Evolutionary conservation across 2,329 filamentous ascomycete species (phyloP), one percentile per base, ranked within the genome.

Genomic region (Cladosporium austrohemisphaericum): DNA sequence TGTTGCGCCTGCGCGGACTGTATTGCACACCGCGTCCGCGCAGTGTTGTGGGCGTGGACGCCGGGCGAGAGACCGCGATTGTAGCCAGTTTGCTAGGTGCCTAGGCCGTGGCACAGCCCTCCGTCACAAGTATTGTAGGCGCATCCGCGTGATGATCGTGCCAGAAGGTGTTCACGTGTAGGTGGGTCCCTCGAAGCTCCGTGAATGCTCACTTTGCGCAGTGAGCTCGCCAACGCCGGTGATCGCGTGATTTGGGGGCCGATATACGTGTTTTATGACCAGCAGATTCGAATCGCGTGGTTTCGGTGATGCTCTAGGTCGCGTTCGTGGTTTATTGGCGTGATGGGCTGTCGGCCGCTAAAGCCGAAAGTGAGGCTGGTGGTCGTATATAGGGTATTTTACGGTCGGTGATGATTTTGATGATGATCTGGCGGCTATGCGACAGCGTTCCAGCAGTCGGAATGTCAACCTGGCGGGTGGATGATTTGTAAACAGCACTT

Each of bases 11-110:
- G 37, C 40, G 47, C 41, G 49, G 49, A 40, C 53, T 52, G 53
- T 64, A 65, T 31, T 56, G 57, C 36, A 65, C 63, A 45, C 60
- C 64, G 52, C 63, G 61, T 52, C 61, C 63, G 48, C 63, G 62
- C 57, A 64, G 54, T 57, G 59, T 57, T 36, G 53, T 55, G 33
- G 63, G 60, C 58, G 60, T 65, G 44, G 59, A 58, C 57, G 60
- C 57, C 49, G 58, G 48, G 50, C 59, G 59, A 52, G 60, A 64
- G 31, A 65, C 45, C 41, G 62, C 57, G 33, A 65, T 55, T 48
- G 64, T 65, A 55, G 64, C 64, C 64, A 66, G 56, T 38, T 58
- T 66, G 37, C 31, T 28, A 14, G 28, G 29, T 43, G 47, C 47
- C 44, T 38, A 29, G 33, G 44, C 44, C 13, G 33, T 31, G 44